A percentile compares a stretch with the other conserved stretches of the same genome.
Conservation (phyloP, 2,329 filamentous ascomycete species). For the Cryphonectria radicalis region DNA sequence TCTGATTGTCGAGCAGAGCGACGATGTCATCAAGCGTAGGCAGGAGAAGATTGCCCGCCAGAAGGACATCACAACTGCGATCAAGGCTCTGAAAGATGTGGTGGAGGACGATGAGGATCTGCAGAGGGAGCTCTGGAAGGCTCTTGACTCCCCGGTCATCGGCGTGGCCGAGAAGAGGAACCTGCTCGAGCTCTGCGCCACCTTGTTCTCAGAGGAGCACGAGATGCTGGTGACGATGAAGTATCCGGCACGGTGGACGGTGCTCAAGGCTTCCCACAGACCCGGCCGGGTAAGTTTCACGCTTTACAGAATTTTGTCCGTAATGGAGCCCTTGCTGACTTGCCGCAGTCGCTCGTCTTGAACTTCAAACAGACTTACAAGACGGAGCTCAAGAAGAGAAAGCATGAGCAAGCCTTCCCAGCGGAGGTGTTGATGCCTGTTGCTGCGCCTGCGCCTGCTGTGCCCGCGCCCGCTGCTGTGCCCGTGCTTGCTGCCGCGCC, state of each 20-base stretch:
- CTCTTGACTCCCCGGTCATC: slow-evolving; percentile 51
- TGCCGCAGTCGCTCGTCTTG: slow-evolving; percentile 24
- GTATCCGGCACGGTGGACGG: slow-evolving; percentile 52
- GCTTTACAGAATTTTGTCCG: neutral
- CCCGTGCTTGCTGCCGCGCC: neutral
- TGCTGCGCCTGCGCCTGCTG: neutral
- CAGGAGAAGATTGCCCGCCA: slow-evolving; percentile 53
- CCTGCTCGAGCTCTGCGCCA: slow-evolving; percentile 54
- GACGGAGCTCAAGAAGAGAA: slow-evolving; percentile 43
- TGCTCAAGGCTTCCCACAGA: slow-evolving; percentile 22
- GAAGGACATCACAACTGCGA: slow-evolving; percentile 51
- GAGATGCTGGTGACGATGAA: slow-evolving; percentile 51
- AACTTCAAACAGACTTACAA: slow-evolving; percentile 33
- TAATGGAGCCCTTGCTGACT: slow-evolving; percentile 10
- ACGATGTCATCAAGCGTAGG: slow-evolving; percentile 47
- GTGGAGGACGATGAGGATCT: slow-evolving; percentile 50
- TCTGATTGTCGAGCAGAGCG: slow-evolving; percentile 53
- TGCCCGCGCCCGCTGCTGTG: slow-evolving; percentile 2
- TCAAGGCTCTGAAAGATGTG: slow-evolving; percentile 52
- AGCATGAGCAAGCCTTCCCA: slow-evolving; percentile 47
- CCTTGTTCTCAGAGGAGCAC: slow-evolving; percentile 54
- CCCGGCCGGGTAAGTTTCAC: slow-evolving; percentile 22
- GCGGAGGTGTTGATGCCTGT: neutral
- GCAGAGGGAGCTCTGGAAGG: slow-evolving; percentile 53
- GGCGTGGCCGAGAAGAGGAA: slow-evolving; percentile 54